A percentile compares a stretch with the other conserved stretches of the same genome.
phyloP scores from a whole-genome alignment of 345 rosid genomes.

The Murraya koenigii region DNA sequence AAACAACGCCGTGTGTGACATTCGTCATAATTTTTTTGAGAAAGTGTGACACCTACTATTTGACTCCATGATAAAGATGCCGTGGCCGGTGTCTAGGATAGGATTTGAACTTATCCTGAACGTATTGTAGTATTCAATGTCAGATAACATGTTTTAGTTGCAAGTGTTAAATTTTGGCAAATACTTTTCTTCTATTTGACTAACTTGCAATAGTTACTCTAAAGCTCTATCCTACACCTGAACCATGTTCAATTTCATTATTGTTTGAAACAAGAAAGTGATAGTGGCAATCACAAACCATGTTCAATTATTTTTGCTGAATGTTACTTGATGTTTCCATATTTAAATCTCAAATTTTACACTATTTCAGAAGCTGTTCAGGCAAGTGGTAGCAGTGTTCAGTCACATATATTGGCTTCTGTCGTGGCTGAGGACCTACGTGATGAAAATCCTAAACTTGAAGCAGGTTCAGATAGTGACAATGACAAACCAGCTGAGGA shows the following conservation, averaged over 20 bases:
- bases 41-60: background rate
- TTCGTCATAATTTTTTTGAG: background rate
- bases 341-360: background rate
- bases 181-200: background rate
- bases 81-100: too few species aligned
- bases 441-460: slow-evolving; percentile 33
- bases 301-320: background rate
- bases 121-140: background rate
- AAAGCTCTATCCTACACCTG: background rate
- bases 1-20: background rate
- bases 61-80: background rate
- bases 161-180: background rate
- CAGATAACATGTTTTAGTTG: background rate
- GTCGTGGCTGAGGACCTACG: slow-evolving; percentile 32
- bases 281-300: too few species aligned
- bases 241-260: background rate
- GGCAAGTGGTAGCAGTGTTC: slow-evolving; percentile 27
- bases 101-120: background rate
- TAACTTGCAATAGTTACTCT: background rate
- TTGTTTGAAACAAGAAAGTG: too few species aligned
- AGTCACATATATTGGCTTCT: slow-evolving; percentile 19
- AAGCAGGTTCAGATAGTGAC: slow-evolving; percentile 46
- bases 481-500: slow-evolving; percentile 40
- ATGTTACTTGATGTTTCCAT: background rate
- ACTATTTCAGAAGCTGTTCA: slow-evolving; percentile 33